A percentile compares a stretch with the other conserved stretches of the same genome.
phyloP scores from a whole-genome alignment of 2,329 filamentous ascomycete species.

The Leptographium lundbergii region DNA sequence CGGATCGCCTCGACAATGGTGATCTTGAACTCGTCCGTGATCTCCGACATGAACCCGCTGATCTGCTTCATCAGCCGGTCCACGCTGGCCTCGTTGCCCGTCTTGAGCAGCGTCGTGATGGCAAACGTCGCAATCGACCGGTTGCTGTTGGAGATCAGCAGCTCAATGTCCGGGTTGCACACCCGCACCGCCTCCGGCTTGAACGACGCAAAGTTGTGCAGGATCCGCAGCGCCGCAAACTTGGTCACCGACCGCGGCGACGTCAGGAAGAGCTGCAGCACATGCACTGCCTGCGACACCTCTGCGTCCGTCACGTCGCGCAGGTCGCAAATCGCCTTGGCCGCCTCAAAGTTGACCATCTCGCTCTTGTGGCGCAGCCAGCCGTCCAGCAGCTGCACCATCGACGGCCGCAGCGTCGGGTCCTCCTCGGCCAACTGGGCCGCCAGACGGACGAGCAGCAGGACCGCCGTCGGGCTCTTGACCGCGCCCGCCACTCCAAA shows the following conservation, averaged over 20 bases:
- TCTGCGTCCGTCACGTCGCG: slow-evolving; percentile 86
- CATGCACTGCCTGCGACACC: slow-evolving; percentile 83
- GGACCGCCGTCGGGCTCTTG: slow-evolving; percentile 85
- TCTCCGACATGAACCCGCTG: slow-evolving; percentile 95
- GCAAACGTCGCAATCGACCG: slow-evolving; percentile 96
- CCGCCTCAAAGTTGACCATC: slow-evolving; percentile 98
- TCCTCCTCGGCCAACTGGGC: slow-evolving; percentile 94
- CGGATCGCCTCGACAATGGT: slow-evolving; percentile 99
- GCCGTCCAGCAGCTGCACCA: slow-evolving; percentile 93
- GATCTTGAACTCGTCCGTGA: slow-evolving; percentile 99
- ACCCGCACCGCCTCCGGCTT: slow-evolving; percentile 84
- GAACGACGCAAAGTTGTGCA: slow-evolving; percentile 93
- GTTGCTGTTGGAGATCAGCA: slow-evolving; percentile 92
- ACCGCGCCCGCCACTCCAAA: slow-evolving; percentile 84
- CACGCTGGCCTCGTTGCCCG: slow-evolving; percentile 92
- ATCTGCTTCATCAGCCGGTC: slow-evolving; percentile 99
- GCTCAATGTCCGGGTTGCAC: slow-evolving; percentile 96
- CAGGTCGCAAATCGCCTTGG: slow-evolving; percentile 95
- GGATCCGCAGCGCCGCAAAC: slow-evolving; percentile 90
- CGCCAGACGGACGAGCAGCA: slow-evolving; percentile 85
- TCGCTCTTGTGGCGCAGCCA: slow-evolving; percentile 98
- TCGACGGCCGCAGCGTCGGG: slow-evolving; percentile 73
- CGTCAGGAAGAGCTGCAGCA: slow-evolving; percentile 91
- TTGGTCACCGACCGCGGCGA: slow-evolving; percentile 93
- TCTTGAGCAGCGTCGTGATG: slow-evolving; percentile 95